Conservation (phyloP, 2,329 filamentous ascomycete genomes). For the Microcyclosporella mali region DNA sequence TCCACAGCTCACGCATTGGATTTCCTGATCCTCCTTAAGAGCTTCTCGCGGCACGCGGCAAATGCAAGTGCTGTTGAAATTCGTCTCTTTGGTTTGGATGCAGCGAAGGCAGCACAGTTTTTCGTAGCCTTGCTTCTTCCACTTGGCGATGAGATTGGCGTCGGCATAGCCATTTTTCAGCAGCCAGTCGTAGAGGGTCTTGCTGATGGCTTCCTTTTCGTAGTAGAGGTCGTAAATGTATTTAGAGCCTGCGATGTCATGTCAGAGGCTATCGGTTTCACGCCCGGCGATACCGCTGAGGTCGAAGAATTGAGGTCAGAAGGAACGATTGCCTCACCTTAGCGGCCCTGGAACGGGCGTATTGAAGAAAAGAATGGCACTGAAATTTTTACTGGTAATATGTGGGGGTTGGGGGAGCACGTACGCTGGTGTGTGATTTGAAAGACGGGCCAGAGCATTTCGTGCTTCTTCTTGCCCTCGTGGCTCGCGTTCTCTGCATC, state of each 20-base stretch:
- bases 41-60: constrained; percentile 87
- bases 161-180: constrained; percentile 96
- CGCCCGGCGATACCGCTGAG: constrained; percentile 1
- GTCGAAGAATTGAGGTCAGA: no score
- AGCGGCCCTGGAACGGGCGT: constrained; percentile 13
- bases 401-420: constrained; percentile 17
- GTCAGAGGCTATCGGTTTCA: background rate
- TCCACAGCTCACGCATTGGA: constrained; percentile 92
- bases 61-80: constrained; percentile 96
- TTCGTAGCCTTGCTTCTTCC: constrained; percentile 99
- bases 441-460: constrained; percentile 94
- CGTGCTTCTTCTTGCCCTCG: constrained; percentile 75
- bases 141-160: constrained; percentile 92
- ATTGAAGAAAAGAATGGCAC: constrained; percentile 2
- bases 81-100: constrained; percentile 99
- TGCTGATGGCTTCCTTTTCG: constrained; percentile 91
- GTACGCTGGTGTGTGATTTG: constrained; percentile 90
- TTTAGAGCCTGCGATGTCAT: constrained; percentile 50
- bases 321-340: constrained; percentile 30
- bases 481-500: constrained; percentile 85
- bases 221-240: constrained; percentile 99
- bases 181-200: constrained; percentile 88
- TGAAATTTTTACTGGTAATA: background rate
- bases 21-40: constrained; percentile 81
- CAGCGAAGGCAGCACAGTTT: constrained; percentile 95